Conservation (phyloP, 495 filamentous ascomycete genomes). For the Ascobolus immersus region DNA sequence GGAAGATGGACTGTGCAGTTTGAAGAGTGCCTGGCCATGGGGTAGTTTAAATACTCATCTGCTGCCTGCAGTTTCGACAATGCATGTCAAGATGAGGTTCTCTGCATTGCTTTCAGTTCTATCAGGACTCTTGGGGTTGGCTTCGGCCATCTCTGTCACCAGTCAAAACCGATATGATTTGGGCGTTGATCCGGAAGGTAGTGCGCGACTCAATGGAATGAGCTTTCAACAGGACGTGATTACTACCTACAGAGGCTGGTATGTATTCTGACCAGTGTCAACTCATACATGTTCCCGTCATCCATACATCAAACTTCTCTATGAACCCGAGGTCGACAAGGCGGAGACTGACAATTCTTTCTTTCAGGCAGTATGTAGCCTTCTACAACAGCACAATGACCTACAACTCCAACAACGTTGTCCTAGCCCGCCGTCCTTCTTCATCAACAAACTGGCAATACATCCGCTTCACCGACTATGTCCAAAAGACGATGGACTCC, state of each 20-base stretch:
- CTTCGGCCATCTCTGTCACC: slow-evolving; percentile 9
- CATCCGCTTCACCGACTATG: slow-evolving; percentile 22
- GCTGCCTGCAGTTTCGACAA: no score
- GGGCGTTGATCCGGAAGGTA: slow-evolving; percentile 12
- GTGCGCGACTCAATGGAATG: slow-evolving; percentile 15
- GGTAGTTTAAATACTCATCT: no score
- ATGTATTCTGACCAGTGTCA: background rate
- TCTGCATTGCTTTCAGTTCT: no score
- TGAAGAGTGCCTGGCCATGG: no score
- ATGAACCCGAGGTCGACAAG: background rate
- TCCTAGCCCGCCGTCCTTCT: slow-evolving; percentile 20
- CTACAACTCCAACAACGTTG: slow-evolving; percentile 17
- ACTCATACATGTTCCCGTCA: background rate
- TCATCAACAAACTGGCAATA: slow-evolving; percentile 19
- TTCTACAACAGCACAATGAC: slow-evolving; percentile 19
- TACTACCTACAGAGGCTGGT: slow-evolving; percentile 15
- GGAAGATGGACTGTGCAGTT: no score
- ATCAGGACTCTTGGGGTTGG: no score
- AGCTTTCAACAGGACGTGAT: slow-evolving; percentile 16
- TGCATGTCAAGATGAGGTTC: no score
- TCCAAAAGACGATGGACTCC: slow-evolving; percentile 24
- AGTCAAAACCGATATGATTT: slow-evolving; percentile 6
- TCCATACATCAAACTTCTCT: background rate
- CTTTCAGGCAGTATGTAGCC: slow-evolving; percentile 20
- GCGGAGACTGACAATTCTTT: background rate